Conservation (phyloP, 2,329 filamentous ascomycete genomes). For the Nothomitra cinnamomea region DNA sequence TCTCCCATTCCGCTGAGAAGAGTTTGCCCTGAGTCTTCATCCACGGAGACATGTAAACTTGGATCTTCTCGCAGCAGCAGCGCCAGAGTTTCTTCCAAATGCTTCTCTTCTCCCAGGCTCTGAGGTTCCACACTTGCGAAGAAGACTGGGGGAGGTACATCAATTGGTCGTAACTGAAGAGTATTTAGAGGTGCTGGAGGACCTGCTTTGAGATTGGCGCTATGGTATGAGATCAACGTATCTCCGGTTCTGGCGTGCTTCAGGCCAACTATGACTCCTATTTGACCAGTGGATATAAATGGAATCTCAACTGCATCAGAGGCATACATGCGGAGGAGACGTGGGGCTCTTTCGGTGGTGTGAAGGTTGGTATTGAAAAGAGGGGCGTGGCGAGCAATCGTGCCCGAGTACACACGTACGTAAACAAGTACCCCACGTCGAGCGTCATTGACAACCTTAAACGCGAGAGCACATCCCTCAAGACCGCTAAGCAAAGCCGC, state of each 20-base stretch:
- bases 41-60: conserved; percentile 66
- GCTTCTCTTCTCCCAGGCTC: conserved; percentile 61
- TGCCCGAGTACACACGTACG: conserved; percentile 78
- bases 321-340: conserved; percentile 78
- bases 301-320: conserved; percentile 72
- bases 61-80: conserved; percentile 82
- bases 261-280: conserved; percentile 80
- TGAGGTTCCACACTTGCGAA: conserved; percentile 85
- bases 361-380: conserved; percentile 80
- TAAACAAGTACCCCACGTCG: conserved; percentile 80
- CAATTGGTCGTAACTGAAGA: conserved; percentile 71
- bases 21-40: conserved; percentile 85
- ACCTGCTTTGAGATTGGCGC: conserved; percentile 39
- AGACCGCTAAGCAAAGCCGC: conserved; percentile 38
- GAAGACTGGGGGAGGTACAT: conserved; percentile 84
- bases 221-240: conserved; percentile 62
- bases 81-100: conserved; percentile 57
- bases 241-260: conserved; percentile 90
- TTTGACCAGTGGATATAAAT: conserved; percentile 69
- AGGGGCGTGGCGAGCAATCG: conserved; percentile 52
- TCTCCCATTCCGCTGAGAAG: conserved; percentile 93
- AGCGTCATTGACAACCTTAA: conserved; percentile 86
- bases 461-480: conserved; percentile 51
- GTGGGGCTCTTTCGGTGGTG: conserved; percentile 61
- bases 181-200: conserved; percentile 53